phyloP scores from a whole-genome alignment of 176 grass and related monocot species.

The Cenchrus purpureus region DNA sequence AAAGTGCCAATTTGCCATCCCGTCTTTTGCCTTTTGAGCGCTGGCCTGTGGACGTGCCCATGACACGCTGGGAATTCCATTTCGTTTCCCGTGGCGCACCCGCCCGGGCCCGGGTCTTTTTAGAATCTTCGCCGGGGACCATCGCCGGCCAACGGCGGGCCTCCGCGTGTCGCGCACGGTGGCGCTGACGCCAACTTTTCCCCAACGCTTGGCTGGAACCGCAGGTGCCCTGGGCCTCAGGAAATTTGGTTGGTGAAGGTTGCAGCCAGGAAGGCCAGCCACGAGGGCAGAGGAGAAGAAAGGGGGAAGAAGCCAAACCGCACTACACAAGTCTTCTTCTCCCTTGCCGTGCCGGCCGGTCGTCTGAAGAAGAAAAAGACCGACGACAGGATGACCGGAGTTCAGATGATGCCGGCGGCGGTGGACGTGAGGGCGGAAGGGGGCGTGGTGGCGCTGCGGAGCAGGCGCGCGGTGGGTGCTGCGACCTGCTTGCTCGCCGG shows the following conservation, averaged over 20 bases:
- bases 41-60: not conserved
- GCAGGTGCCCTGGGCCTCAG: slow-evolving; percentile 34
- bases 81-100: not conserved
- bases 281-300: not conserved
- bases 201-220: not conserved
- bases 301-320: not conserved
- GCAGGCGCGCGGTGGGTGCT: not conserved
- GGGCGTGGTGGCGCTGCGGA: not conserved
- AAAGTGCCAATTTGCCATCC: not conserved
- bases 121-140: slow-evolving; percentile 22
- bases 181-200: not conserved
- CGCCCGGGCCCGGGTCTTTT: not conserved
- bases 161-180: not conserved
- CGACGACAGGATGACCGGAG: slow-evolving; percentile 21
- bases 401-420: slow-evolving; percentile 51
- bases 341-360: not conserved
- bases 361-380: not conserved
- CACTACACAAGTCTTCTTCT: slow-evolving; percentile 32
- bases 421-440: slow-evolving; percentile 8
- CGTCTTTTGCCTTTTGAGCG: not conserved
- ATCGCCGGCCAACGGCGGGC: not conserved
- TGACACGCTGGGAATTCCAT: slow-evolving; percentile 12
- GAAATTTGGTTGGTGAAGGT: slow-evolving; percentile 47
- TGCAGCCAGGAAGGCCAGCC: not conserved
- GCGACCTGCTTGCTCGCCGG: slow-evolving; percentile 25